Evolutionary conservation across 108 stramenopile species (phyloP).

Genomic region (Fragilaria crotonensis): DNA sequence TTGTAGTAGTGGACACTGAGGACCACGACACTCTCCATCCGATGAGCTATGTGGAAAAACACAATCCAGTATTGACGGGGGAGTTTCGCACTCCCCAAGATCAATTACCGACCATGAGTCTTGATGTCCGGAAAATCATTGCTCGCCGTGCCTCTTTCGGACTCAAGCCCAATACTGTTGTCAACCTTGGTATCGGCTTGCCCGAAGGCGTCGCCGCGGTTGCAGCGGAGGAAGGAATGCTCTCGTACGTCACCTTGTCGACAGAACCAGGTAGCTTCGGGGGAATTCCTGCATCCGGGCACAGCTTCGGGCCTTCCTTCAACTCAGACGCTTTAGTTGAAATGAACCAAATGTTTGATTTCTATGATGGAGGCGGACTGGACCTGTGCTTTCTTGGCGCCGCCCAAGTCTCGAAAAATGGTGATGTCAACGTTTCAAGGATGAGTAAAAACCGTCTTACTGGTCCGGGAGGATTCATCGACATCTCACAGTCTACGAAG

Average conservation of each 20-base stretch:
- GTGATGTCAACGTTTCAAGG: too few relatives aligned
- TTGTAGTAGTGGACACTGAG: constrained; percentile 60
- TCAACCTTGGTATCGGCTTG: too few relatives aligned
- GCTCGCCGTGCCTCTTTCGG: too few relatives aligned
- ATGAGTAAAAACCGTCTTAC: constrained; percentile 48
- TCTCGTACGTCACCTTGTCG: too few relatives aligned
- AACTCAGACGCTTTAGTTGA: constrained; percentile 62
- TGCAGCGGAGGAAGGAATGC: constrained; percentile 66
- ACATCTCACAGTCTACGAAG: too few relatives aligned
- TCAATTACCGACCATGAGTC: constrained; percentile 30
- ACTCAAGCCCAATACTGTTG: too few relatives aligned
- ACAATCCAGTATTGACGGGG: constrained; percentile 50
- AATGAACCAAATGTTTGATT: too few relatives aligned
- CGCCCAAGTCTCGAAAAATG: constrained; percentile 47
- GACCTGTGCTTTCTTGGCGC: constrained; percentile 60
- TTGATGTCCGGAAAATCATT: constrained; percentile 50
- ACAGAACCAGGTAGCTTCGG: too few relatives aligned
- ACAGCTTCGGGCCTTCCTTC: constrained; percentile 62
- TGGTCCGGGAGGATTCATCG: too few relatives aligned
- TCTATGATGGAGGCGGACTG: constrained; percentile 71
- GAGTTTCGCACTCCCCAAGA: constrained; percentile 43
- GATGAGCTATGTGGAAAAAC: constrained; percentile 49
- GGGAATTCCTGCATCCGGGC: too few relatives aligned
- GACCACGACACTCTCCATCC: constrained; percentile 51
- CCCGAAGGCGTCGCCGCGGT: too few relatives aligned